Conservation (phyloP, 345 rosid species). For the Pelargonium nanum region DNA sequence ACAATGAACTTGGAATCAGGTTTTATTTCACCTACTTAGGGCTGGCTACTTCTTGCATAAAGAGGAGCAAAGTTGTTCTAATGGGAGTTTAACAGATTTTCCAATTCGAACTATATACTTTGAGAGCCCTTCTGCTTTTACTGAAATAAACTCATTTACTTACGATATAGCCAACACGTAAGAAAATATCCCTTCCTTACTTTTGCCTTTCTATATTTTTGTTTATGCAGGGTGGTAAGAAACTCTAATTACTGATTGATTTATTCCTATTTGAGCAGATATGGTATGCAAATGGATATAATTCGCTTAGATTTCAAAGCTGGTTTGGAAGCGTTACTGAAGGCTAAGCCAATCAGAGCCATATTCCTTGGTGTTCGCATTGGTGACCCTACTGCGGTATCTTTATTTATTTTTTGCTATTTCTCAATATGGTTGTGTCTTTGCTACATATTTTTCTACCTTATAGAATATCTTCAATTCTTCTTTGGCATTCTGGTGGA, state of each 20-base stretch:
- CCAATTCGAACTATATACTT: conserved; percentile 90
- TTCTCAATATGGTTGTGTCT: not conserved
- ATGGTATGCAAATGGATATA: conserved; percentile 69
- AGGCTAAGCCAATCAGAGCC: conserved; percentile 77
- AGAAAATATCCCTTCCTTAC: conserved; percentile 11
- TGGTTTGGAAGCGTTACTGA: conserved; percentile 77
- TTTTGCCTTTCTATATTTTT: too few relatives aligned
- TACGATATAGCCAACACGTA: conserved; percentile 69
- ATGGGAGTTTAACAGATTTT: conserved; percentile 49
- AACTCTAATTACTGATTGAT: not conserved
- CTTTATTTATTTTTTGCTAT: conserved; percentile 9
- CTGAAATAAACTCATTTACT: conserved; percentile 87
- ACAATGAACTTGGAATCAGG: conserved; percentile 42
- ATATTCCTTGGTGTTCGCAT: conserved; percentile 95
- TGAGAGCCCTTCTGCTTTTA: conserved; percentile 73
- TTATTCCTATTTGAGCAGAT: conserved; percentile 35
- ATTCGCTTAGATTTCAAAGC: conserved; percentile 84
- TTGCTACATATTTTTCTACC: not conserved
- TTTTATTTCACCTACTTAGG: conserved; percentile 82
- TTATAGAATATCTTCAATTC: not conserved
- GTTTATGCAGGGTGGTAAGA: not conserved
- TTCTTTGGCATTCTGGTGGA: not conserved
- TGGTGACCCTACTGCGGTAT: conserved; percentile 99
- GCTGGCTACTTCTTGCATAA: conserved; percentile 79
- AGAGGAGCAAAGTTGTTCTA: conserved; percentile 41